Percentiles rank a stretch among this genome's conserved stretches.
Evolutionary conservation across 2,329 filamentous ascomycete species (phyloP).

Genomic region (Botrytis elliptica): DNA sequence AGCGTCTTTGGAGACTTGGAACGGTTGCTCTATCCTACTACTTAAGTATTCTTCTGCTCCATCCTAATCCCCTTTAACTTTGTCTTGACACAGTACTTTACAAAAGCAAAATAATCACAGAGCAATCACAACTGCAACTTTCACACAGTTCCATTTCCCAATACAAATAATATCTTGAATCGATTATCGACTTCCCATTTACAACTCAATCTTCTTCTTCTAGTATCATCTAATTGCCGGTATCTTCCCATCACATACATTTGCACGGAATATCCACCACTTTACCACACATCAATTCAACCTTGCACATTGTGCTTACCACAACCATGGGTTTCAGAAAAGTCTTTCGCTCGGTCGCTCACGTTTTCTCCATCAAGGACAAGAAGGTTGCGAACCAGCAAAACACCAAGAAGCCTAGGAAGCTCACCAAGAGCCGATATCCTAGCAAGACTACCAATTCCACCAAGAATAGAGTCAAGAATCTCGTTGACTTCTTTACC

Average conservation of each 20-base stretch:
- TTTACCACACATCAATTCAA: neutral
- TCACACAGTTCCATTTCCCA: neutral
- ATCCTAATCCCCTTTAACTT: neutral
- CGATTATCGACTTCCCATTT: neutral
- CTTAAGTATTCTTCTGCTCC: neutral
- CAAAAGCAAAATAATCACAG: neutral
- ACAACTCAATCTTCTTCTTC: neutral
- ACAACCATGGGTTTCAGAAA: neutral
- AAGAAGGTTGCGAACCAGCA: neutral
- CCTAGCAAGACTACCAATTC: neutral
- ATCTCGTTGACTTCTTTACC: neutral
- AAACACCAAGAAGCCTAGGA: neutral
- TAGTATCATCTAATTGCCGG: neutral
- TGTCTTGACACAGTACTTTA: neutral
- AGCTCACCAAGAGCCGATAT: neutral
- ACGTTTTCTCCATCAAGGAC: neutral
- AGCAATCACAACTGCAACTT: neutral
- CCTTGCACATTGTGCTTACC: neutral
- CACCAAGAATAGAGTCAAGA: neutral
- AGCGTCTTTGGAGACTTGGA: neutral
- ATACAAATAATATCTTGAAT: neutral
- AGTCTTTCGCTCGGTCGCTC: neutral
- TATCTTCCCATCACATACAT: neutral
- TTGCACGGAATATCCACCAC: neutral
- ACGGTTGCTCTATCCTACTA: neutral